phyloP scores from a whole-genome alignment of 768 basidiomycete genomes.

The Leccinum sublutescens region DNA sequence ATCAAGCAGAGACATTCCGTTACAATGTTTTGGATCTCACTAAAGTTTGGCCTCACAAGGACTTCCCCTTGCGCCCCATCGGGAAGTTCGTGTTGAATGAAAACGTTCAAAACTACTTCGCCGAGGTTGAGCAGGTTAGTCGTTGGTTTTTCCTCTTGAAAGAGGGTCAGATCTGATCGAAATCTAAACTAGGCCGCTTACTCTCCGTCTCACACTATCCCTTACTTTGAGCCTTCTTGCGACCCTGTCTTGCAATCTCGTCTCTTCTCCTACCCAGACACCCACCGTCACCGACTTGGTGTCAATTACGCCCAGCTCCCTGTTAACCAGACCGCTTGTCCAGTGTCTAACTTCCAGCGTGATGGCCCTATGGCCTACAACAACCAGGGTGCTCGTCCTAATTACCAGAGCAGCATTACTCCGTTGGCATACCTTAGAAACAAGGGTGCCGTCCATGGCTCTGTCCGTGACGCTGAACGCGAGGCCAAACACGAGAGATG shows the following conservation, averaged over 20 bases:
- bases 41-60: slow-evolving; percentile 86
- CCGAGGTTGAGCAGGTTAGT: slow-evolving; percentile 88
- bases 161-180: slow-evolving; percentile 7
- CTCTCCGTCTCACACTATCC: slow-evolving; percentile 83
- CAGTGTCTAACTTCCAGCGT: slow-evolving; percentile 89
- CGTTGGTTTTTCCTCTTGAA: slow-evolving; percentile 27
- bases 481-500: slow-evolving; percentile 68
- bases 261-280: slow-evolving; percentile 92
- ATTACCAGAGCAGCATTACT: slow-evolving; percentile 78
- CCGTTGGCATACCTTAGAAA: slow-evolving; percentile 63
- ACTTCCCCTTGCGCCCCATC: slow-evolving; percentile 85
- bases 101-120: slow-evolving; percentile 85
- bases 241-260: slow-evolving; percentile 95
- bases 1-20: slow-evolving; percentile 87
- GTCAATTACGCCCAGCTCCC: slow-evolving; percentile 83
- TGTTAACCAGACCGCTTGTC: slow-evolving; percentile 74
- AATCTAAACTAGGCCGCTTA: slow-evolving; percentile 57
- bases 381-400: slow-evolving; percentile 83
- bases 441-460: slow-evolving; percentile 45
- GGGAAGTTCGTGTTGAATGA: slow-evolving; percentile 83
- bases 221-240: slow-evolving; percentile 85
- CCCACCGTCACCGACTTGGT: slow-evolving; percentile 82
- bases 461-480: slow-evolving; percentile 38
- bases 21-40: slow-evolving; percentile 92
- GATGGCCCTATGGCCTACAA: slow-evolving; percentile 68